Evolutionary conservation across 208 protist species (phyloP), one percentile per base, ranked within the genome.

Genomic region (Borovskyia barvae): DNA sequence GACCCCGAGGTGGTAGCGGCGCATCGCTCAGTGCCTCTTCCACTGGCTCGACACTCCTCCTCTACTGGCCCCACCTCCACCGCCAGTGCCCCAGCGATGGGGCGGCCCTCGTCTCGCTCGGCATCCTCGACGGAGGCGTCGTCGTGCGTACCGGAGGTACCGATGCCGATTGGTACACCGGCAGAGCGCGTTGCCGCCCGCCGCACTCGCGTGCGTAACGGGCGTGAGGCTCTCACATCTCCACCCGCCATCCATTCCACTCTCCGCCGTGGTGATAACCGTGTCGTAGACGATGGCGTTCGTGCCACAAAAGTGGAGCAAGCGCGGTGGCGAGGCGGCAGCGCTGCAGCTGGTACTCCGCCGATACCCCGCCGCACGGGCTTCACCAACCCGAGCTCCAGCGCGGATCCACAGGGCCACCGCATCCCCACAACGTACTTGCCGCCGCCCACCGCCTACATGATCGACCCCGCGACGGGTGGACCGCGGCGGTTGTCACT

Each of bases 361-460:
- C 40, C 40, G 9, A 71, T 71, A 8, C 64, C 64, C 8, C 19
- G 29, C 36, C 64, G 55, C n/a, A 17, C 19, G 3, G 20, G 28
- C 12, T 71, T 53, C 64, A 71, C 64, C 3, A 35, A 63, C 35
- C 64, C 64, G 24, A 58, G 37, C 32, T 40, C 54, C 9, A 33
- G 2, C 1, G 39, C 64, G 3, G 48, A 29, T 17, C 9, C 36
- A 1, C 20, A 32, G 6, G 20, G 17, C 45, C 30, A 37, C 40
- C 64, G 48, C 15, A 1, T 12, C 7, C 15, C 40, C 36, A 24
- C 64, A 11, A 71, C 48, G 19, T 52, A 62, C 37, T 37, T 71
- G 64, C 64, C 64, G 32, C 64, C 64, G 11, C 64, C 64, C 0
- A 64, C 64, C 12, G 64, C 64, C 32, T 71, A 58, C 55, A 30